Conservation (phyloP, 768 basidiomycete genomes). For the Amanita inopinata region DNA sequence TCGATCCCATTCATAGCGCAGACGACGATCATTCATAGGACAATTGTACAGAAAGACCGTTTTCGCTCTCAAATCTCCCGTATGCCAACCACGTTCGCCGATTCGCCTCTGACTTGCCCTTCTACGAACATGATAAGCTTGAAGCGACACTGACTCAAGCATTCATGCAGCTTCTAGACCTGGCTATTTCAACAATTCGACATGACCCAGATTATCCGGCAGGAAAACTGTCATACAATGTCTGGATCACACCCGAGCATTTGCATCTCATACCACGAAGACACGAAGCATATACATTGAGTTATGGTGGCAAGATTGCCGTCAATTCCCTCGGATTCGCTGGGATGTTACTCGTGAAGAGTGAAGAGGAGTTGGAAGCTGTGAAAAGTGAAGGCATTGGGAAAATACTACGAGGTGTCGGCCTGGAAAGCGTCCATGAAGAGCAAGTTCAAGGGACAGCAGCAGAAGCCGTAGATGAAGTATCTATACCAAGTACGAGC, state of each 20-base stretch:
- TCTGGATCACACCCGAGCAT: slow-evolving; percentile 73
- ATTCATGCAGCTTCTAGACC: slow-evolving; percentile 69
- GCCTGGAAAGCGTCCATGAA: slow-evolving; percentile 58
- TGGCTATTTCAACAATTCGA: slow-evolving; percentile 64
- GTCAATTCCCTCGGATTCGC: slow-evolving; percentile 88
- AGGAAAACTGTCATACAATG: slow-evolving; percentile 73
- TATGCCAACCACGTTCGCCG: slow-evolving; percentile 79
- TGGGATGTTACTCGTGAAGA: slow-evolving; percentile 83
- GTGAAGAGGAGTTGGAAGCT: slow-evolving; percentile 61
- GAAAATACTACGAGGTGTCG: slow-evolving; percentile 56
- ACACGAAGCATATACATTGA: slow-evolving; percentile 45
- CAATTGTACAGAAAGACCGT: slow-evolving; percentile 55
- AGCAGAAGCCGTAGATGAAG: slow-evolving; percentile 13
- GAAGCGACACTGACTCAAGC: slow-evolving; percentile 43
- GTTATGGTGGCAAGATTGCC: slow-evolving; percentile 50
- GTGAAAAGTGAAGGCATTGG: slow-evolving; percentile 55
- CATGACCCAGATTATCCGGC: slow-evolving; percentile 52
- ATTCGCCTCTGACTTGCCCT: slow-evolving; percentile 33
- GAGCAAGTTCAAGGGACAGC: slow-evolving; percentile 43
- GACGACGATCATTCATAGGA: too few relatives aligned
- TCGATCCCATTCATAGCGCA: slow-evolving; percentile 11
- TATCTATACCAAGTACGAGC: slow-evolving; percentile 8
- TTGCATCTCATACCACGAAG: slow-evolving; percentile 79
- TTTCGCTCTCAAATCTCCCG: slow-evolving; percentile 54
- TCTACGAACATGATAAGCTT: slow-evolving; percentile 32